These are phyloP conservation scores for Wallacemonas sp. DNA, from an alignment of 208 protist species.

Conservation along the genomic window DNA sequence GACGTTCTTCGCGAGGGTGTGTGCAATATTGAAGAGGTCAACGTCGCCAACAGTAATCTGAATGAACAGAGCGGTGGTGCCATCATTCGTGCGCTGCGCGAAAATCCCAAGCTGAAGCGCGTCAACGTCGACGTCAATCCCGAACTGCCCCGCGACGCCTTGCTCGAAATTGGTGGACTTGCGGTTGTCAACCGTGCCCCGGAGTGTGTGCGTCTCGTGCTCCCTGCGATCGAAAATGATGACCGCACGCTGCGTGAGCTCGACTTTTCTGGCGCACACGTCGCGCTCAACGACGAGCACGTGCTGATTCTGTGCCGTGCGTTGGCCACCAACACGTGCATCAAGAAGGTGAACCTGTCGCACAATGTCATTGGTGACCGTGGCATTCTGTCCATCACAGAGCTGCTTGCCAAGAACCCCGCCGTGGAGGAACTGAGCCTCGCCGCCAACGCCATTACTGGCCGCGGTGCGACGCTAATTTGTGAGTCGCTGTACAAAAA, in stretches of 20 bases:
- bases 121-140: slow-evolving; percentile 85
- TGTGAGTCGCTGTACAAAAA: slow-evolving; percentile 80
- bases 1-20: slow-evolving; percentile 40
- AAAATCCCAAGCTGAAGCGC: slow-evolving; percentile 59
- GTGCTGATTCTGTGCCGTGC: slow-evolving; percentile 73
- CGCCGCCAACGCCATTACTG: slow-evolving; percentile 70
- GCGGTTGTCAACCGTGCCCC: slow-evolving; percentile 76
- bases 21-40: slow-evolving; percentile 64
- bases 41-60: slow-evolving; percentile 86
- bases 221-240: slow-evolving; percentile 68
- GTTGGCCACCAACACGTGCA: slow-evolving; percentile 51
- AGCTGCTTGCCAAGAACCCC: slow-evolving; percentile 65
- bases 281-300: slow-evolving; percentile 63
- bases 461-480: slow-evolving; percentile 63
- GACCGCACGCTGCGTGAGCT: slow-evolving; percentile 36
- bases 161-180: slow-evolving; percentile 70
- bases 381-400: slow-evolving; percentile 60
- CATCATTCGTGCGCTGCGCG: slow-evolving; percentile 58
- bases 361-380: slow-evolving; percentile 84
- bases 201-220: slow-evolving; percentile 45
- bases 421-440: slow-evolving; percentile 58
- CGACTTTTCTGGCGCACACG: slow-evolving; percentile 58
- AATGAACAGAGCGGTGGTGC: slow-evolving; percentile 46
- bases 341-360: slow-evolving; percentile 70
- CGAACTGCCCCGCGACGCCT: slow-evolving; percentile 33